Percentiles rank a stretch among this genome's conserved stretches.
Conservation (phyloP, 2,329 filamentous ascomycete species). For the Penicillium sp. region DNA sequence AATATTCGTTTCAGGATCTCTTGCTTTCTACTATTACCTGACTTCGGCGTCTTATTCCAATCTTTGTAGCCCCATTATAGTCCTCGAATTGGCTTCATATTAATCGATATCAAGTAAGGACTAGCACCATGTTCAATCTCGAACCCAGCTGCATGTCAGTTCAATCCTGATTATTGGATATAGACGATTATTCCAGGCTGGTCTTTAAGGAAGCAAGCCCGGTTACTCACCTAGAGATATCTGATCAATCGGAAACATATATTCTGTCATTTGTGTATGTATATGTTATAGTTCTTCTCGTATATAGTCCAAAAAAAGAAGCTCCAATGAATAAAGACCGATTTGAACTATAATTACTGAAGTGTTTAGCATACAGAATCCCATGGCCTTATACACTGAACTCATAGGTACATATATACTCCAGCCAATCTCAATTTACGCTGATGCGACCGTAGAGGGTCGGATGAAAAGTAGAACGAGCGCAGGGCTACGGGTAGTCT, state of each 20-base stretch:
- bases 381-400: not conserved
- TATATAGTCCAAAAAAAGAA: not conserved
- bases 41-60: not conserved
- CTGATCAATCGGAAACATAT: not conserved
- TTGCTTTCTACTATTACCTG: not conserved
- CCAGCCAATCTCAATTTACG: too few relatives aligned
- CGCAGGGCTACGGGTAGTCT: too few relatives aligned
- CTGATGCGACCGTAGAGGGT: too few relatives aligned
- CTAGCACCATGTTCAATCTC: not conserved
- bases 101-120: not conserved
- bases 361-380: not conserved
- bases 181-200: too few relatives aligned
- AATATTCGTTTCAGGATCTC: too few relatives aligned
- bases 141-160: not conserved
- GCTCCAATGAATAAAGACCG: not conserved
- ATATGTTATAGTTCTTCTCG: too few relatives aligned
- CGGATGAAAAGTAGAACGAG: too few relatives aligned
- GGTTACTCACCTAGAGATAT: not conserved
- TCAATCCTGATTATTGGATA: not conserved
- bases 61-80: not conserved
- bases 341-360: not conserved
- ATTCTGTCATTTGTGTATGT: not conserved
- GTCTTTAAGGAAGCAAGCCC: not conserved
- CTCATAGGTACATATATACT: not conserved
- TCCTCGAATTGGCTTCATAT: not conserved